Conservation (phyloP, 1,284 basidiomycete genomes). For the Pyrrhoderma lamaoense region DNA sequence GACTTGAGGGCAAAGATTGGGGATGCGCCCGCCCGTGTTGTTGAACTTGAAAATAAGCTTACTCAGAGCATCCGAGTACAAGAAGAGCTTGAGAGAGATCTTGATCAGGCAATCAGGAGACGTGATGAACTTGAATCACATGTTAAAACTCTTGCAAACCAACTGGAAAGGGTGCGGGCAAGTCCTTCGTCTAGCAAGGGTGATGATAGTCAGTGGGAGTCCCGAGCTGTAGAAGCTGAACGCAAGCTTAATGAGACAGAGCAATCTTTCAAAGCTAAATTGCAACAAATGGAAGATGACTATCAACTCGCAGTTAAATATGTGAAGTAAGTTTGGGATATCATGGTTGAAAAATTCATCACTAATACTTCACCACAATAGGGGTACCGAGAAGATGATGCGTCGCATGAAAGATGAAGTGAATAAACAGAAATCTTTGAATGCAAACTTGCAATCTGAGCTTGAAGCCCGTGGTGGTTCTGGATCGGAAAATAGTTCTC, state of each 20-base stretch:
- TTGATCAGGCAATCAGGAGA: slow-evolving; percentile 54
- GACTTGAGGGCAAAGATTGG: slow-evolving; percentile 44
- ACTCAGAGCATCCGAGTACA: slow-evolving; percentile 66
- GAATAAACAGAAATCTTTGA: slow-evolving; percentile 80
- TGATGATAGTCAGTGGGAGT: slow-evolving; percentile 33
- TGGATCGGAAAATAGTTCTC: slow-evolving; percentile 48
- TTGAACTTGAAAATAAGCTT: slow-evolving; percentile 70
- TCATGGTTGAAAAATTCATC: not conserved
- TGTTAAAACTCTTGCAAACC: slow-evolving; percentile 51
- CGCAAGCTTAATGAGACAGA: slow-evolving; percentile 76
- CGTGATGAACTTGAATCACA: slow-evolving; percentile 71
- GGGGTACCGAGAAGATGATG: slow-evolving; percentile 98
- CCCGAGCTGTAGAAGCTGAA: slow-evolving; percentile 60
- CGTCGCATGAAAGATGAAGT: slow-evolving; percentile 94
- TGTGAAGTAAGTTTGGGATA: slow-evolving; percentile 62
- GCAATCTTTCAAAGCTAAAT: slow-evolving; percentile 62
- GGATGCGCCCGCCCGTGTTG: slow-evolving; percentile 43
- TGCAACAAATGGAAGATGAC: slow-evolving; percentile 88
- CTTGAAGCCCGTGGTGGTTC: slow-evolving; percentile 62
- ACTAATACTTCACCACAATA: slow-evolving; percentile 26
- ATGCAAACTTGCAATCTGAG: slow-evolving; percentile 72
- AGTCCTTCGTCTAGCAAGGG: slow-evolving; percentile 35
- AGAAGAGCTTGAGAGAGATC: slow-evolving; percentile 66
- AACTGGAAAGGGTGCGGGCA: slow-evolving; percentile 58
- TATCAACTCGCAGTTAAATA: slow-evolving; percentile 91